Evolutionary conservation across 306 rosid species (phyloP).

Genomic region (Biancaea sappan): DNA sequence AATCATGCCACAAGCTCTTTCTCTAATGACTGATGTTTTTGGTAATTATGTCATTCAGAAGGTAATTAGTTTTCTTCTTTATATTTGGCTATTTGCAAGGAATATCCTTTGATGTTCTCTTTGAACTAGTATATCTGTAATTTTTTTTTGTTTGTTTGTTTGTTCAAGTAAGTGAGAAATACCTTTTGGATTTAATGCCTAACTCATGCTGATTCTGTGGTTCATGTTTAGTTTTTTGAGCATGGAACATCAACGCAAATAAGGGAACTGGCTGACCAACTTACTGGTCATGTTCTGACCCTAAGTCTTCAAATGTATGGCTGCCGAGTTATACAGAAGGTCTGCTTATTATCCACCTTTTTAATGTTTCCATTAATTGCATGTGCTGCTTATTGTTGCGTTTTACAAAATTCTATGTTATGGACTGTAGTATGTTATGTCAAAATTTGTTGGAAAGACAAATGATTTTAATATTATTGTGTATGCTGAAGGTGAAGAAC

Average conservation of each 20-base stretch:
- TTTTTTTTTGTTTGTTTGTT: not conserved
- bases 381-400: not conserved
- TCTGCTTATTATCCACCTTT: slow-evolving; percentile 32
- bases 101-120: not conserved
- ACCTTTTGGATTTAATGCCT: slow-evolving; percentile 6
- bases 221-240: slow-evolving; percentile 86
- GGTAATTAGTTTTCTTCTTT: slow-evolving; percentile 47
- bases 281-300: slow-evolving; percentile 77
- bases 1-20: slow-evolving; percentile 91
- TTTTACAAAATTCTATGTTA: slow-evolving; percentile 22
- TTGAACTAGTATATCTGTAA: not conserved
- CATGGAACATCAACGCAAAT: slow-evolving; percentile 79
- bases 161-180: slow-evolving; percentile 13
- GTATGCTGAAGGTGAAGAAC: slow-evolving; percentile 11
- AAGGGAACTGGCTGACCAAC: slow-evolving; percentile 92
- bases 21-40: slow-evolving; percentile 92
- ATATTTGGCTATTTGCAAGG: not conserved
- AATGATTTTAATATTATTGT: not conserved
- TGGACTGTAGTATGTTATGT: not conserved
- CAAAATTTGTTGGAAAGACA: not conserved
- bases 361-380: slow-evolving; percentile 10
- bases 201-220: slow-evolving; percentile 26
- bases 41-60: slow-evolving; percentile 97
- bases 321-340: slow-evolving; percentile 98
- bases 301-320: slow-evolving; percentile 99